These are phyloP conservation scores for Oxytropis ochrocephala DNA, from an alignment of 306 rosid species.

Conservation along the genomic window DNA sequence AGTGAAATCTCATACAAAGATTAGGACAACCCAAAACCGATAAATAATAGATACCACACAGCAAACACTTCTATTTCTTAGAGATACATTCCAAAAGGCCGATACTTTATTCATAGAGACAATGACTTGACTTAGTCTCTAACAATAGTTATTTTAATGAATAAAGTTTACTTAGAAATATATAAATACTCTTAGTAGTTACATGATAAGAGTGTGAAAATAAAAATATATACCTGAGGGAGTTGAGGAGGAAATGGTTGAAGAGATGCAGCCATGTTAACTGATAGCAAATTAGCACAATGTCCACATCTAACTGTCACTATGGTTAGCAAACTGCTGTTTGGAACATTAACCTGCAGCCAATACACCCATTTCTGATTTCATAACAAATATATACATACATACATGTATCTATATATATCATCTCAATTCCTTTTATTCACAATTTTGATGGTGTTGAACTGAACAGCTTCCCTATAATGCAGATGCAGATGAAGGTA, in stretches of 20 bases:
- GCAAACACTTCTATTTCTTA: too few species aligned
- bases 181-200: background rate
- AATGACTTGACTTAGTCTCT: too few species aligned
- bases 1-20: too few species aligned
- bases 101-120: too few species aligned
- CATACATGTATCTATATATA: too few species aligned
- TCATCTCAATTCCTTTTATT: too few species aligned
- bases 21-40: too few species aligned
- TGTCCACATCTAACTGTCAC: conserved; percentile 98
- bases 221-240: conserved; percentile 32
- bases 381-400: background rate
- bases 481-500: background rate
- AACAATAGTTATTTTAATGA: too few species aligned
- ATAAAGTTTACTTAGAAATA: too few species aligned
- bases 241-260: conserved; percentile 54
- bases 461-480: background rate
- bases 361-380: conserved; percentile 13
- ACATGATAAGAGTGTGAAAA: background rate
- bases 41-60: too few species aligned
- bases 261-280: conserved; percentile 61
- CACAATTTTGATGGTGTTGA: too few species aligned
- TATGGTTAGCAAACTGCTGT: conserved; percentile 47
- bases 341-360: conserved; percentile 91
- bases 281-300: conserved; percentile 84
- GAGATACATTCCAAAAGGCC: too few species aligned